Conservation (phyloP, 2,329 filamentous ascomycete species). For the Sordariomycetes sp. region DNA sequence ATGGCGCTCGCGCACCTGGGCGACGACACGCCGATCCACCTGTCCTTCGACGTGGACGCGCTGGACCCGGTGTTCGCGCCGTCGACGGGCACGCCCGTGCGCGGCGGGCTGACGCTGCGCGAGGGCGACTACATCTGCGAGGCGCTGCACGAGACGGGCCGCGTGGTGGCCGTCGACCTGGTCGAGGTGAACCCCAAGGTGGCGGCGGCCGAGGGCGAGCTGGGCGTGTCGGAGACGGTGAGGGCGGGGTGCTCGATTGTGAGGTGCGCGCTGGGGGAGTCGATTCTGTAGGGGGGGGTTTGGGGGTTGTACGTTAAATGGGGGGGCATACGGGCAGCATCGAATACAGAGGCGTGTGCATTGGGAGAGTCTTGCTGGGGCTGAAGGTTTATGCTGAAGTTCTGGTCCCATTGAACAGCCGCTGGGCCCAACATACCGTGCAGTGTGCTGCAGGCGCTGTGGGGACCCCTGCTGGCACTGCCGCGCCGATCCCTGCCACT, state of each 20-base stretch:
- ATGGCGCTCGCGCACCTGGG: conserved; percentile 98
- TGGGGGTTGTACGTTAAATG: neutral
- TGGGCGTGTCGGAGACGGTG: conserved; percentile 74
- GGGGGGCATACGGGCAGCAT: no score
- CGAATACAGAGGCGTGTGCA: no score
- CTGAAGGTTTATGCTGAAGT: no score
- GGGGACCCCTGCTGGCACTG: no score
- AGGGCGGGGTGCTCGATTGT: conserved; percentile 85
- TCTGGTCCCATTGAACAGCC: no score
- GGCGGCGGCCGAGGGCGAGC: conserved; percentile 43
- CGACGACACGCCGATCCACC: conserved; percentile 86
- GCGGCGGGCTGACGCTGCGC: conserved; percentile 83
- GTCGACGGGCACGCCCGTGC: conserved; percentile 87
- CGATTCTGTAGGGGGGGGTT: conserved; percentile 48
- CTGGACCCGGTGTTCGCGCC: conserved; percentile 94
- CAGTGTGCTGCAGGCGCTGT: no score
- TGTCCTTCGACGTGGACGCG: conserved; percentile 95
- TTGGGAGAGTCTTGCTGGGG: no score
- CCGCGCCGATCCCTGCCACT: no score
- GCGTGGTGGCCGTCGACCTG: conserved; percentile 67
- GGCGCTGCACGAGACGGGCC: conserved; percentile 70
- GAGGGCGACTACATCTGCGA: conserved; percentile 98
- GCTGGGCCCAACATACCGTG: no score
- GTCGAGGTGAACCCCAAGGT: conserved; percentile 74
- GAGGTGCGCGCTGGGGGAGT: conserved; percentile 85